Conservation (phyloP, 2,329 filamentous ascomycete species). For the Phyllosticta ampelicida region DNA sequence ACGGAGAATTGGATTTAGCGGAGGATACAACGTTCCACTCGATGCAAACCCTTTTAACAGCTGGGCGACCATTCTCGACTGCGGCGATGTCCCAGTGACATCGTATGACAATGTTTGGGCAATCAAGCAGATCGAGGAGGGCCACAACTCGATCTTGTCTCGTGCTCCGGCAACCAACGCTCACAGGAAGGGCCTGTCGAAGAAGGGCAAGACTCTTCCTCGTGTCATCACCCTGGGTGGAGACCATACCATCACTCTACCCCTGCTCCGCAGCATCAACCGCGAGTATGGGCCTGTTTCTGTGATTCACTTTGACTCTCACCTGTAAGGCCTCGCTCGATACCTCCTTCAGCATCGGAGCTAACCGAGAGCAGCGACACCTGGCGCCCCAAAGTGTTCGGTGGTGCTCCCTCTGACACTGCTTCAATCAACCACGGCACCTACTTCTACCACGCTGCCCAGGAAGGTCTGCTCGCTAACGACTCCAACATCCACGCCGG, state of each 20-base stretch:
- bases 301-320: constrained; percentile 53
- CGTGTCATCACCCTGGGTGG: constrained; percentile 64
- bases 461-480: constrained; percentile 68
- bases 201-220: constrained; percentile 64
- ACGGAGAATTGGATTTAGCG: constrained; percentile 49
- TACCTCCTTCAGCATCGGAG: neutral
- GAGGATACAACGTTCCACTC: constrained; percentile 77
- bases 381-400: constrained; percentile 79
- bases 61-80: constrained; percentile 72
- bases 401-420: constrained; percentile 64
- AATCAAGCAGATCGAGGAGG: constrained; percentile 75
- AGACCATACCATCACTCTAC: constrained; percentile 52
- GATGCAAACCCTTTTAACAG: constrained; percentile 70
- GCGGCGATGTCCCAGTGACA: constrained; percentile 75
- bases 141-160: constrained; percentile 65
- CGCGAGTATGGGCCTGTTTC: constrained; percentile 58
- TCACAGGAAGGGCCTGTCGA: constrained; percentile 54
- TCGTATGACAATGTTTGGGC: constrained; percentile 81
- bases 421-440: constrained; percentile 79
- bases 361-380: constrained; percentile 29
- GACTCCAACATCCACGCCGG: constrained; percentile 82
- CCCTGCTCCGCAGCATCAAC: constrained; percentile 46
- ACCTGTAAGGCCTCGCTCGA: constrained; percentile 33
- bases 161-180: constrained; percentile 60
- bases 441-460: constrained; percentile 74